Conservation (phyloP, 1,284 basidiomycete species). For the Sporisorium iseilematis-ciliati region DNA sequence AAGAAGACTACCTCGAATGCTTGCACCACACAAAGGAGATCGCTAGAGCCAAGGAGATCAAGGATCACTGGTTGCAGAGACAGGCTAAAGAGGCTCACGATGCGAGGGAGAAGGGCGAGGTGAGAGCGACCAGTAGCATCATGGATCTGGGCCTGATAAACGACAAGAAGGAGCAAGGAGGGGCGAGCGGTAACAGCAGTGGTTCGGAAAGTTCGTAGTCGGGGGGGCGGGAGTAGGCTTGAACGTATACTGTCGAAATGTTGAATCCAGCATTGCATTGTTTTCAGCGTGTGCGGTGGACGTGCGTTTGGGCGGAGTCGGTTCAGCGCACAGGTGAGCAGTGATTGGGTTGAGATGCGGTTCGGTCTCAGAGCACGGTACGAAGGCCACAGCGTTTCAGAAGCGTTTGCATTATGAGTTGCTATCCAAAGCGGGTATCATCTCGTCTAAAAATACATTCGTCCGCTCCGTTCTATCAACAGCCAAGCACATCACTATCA, state of each 20-base stretch:
- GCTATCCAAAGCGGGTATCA: neutral
- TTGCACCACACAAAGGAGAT: conserved; percentile 87
- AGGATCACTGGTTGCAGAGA: conserved; percentile 60
- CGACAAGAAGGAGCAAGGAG: conserved; percentile 6
- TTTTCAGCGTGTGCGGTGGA: no score
- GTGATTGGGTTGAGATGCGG: no score
- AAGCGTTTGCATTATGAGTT: no score
- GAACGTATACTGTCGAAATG: no score
- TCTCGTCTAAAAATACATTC: no score
- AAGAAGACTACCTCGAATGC: conserved; percentile 93
- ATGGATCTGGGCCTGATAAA: conserved; percentile 59
- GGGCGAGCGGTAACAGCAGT: neutral
- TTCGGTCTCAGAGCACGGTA: no score
- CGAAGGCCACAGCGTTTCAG: no score
- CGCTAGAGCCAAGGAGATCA: conserved; percentile 60
- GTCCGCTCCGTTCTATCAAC: conserved; percentile 17
- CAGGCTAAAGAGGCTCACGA: conserved; percentile 57
- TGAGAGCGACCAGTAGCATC: conserved; percentile 56
- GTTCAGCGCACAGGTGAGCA: no score
- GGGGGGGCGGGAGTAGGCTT: no score
- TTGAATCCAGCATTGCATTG: no score
- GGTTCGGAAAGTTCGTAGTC: conserved; percentile 11
- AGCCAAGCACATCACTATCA: conserved; percentile 19
- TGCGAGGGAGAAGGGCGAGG: conserved; percentile 58
- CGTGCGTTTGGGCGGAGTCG: no score